These are phyloP conservation scores for Fraxinus nigra DNA, from an alignment of 305 asterid species.

Conservation along the genomic window DNA sequence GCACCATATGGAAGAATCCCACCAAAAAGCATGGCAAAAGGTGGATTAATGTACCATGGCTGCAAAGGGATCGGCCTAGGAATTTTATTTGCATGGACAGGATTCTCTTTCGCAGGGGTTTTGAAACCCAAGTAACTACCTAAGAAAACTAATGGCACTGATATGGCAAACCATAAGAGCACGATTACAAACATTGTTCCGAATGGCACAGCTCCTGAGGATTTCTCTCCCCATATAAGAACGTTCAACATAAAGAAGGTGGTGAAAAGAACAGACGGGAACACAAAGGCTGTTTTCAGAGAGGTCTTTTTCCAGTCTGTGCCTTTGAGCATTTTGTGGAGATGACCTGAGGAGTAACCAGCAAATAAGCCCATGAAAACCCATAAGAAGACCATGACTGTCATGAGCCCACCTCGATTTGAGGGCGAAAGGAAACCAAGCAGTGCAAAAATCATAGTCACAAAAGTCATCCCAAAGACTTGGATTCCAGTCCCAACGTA, in stretches of 20 bases:
- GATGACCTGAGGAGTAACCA: conserved; percentile 39
- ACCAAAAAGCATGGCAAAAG: conserved; percentile 41
- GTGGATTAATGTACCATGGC: conserved; percentile 51
- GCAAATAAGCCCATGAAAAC: conserved; percentile 49
- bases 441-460: conserved; percentile 47
- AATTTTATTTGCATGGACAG: conserved; percentile 45
- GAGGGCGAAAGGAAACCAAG: conserved; percentile 60
- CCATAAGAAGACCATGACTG: conserved; percentile 55
- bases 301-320: conserved; percentile 42
- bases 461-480: conserved; percentile 47
- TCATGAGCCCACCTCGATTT: conserved; percentile 53
- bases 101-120: conserved; percentile 29
- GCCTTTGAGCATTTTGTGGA: conserved; percentile 45
- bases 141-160: conserved; percentile 44
- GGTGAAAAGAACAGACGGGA: conserved; percentile 39
- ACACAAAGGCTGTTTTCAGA: conserved; percentile 41
- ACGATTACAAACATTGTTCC: conserved; percentile 49
- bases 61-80: conserved; percentile 51
- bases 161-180: conserved; percentile 50
- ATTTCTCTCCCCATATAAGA: conserved; percentile 57
- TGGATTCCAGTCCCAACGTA: conserved; percentile 56
- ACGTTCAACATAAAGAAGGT: conserved; percentile 43
- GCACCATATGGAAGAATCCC: conserved; percentile 54
- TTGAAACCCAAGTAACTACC: conserved; percentile 44
- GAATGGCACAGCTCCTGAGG: conserved; percentile 57